Base-by-base conservation (phyloP, 73 alveolate genomes). In the Symbiodinium pilosum region DNA sequence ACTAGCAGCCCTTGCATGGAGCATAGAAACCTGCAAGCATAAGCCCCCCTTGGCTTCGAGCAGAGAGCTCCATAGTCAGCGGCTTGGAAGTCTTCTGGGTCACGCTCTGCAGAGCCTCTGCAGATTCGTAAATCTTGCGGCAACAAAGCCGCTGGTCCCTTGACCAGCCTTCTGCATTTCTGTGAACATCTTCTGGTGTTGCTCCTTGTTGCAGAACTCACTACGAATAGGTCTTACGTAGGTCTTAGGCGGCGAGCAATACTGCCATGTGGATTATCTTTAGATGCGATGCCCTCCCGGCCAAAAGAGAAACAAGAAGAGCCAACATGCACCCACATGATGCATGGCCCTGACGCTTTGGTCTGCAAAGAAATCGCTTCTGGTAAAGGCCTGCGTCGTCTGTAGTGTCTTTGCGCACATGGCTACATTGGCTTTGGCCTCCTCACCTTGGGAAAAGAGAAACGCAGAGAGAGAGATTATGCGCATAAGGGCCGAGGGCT, bases 341-440 rank as follows among this genome's bases (percentile, higher is more conserved):
- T n/a, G 30, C 32, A 71, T 16, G 85, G 0, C 24, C 1, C 24
- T 71, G 38, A 28, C 40, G 38, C 84, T 69, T 12, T 12, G 21
- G 30, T 21, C 30, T 21, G 40, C 83, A 64, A 34, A 69, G 42
- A 9, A 30, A 28, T 69, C 84, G 8, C 40, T 69, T 11, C 42
- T 69, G 40, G 40, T 38, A 21, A 69, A 30, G 38, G 41, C 97
- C 97, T 91, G 97, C 24, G 97, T 91, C 52, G 77, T 85, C 97
- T 91, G 97, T 41, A 91, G 77, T 30, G 97, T 91, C 77, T 91
- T 91, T 30, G 97, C 97, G 43, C 97, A 91, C 97, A 91, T 91
- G 44, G 87, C 77, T 40, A 91, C 97, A 21, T 91, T 91, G 81
- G 87, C 87, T 36, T 91, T 91, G 21, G 97, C 97, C 77, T 91